phyloP scores from a whole-genome alignment of 2,329 filamentous ascomycete species.

The Clonostachys sp. region DNA sequence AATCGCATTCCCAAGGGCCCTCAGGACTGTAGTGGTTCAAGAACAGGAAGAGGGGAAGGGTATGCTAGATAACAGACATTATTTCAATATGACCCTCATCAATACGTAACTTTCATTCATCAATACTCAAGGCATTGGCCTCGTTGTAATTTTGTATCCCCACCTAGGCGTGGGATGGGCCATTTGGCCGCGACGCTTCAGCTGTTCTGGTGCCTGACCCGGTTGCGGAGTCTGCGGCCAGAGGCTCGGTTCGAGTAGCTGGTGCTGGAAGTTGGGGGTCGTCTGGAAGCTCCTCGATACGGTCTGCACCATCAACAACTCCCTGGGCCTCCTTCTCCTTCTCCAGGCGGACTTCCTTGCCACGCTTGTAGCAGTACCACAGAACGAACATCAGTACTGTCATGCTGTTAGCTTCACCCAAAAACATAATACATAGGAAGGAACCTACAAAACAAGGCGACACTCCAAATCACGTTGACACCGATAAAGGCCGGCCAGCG shows the following conservation, averaged over 20 bases:
- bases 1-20: too few relatives aligned
- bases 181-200: too few relatives aligned
- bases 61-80: too few relatives aligned
- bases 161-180: too few relatives aligned
- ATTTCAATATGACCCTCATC: too few relatives aligned
- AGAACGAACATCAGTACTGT: conserved; percentile 85
- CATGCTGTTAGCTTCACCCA: not conserved
- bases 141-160: too few relatives aligned
- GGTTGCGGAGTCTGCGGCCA: too few relatives aligned
- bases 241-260: not conserved
- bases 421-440: not conserved
- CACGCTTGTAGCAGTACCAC: conserved; percentile 98
- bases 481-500: conserved; percentile 89
- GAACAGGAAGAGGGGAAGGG: too few relatives aligned
- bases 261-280: conserved; percentile 35
- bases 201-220: too few relatives aligned
- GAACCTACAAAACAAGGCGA: conserved; percentile 76
- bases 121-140: too few relatives aligned
- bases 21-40: too few relatives aligned
- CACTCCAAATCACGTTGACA: conserved; percentile 85
- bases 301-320: conserved; percentile 27
- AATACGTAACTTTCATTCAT: too few relatives aligned
- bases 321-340: conserved; percentile 36
- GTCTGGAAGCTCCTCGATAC: conserved; percentile 46
- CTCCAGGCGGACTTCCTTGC: conserved; percentile 76